These are phyloP conservation scores for Fusarium continuum DNA, from an alignment of 2,329 filamentous ascomycete genomes.

Conservation along the genomic window DNA sequence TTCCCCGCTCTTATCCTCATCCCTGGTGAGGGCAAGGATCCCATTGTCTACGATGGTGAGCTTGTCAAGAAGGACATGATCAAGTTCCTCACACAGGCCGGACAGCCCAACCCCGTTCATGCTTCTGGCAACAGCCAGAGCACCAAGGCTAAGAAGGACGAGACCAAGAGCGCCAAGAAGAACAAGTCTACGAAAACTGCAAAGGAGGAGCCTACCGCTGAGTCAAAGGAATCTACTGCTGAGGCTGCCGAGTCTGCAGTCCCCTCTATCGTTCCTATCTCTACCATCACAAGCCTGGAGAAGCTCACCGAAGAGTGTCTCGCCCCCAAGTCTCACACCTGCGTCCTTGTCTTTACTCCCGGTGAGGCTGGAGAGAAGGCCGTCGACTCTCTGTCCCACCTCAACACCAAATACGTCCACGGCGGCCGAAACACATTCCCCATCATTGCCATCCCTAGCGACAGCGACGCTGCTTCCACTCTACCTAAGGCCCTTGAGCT, in stretches of 20 bases:
- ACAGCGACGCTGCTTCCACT: constrained; percentile 55
- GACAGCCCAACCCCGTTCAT: constrained; percentile 79
- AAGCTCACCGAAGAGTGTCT: constrained; percentile 78
- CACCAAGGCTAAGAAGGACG: constrained; percentile 53
- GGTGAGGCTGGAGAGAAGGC: constrained; percentile 63
- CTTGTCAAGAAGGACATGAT: constrained; percentile 85
- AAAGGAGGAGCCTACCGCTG: constrained; percentile 43
- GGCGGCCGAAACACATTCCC: constrained; percentile 79
- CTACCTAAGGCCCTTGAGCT: constrained; percentile 64
- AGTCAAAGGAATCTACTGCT: constrained; percentile 36
- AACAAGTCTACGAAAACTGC: constrained; percentile 42
- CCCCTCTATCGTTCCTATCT: constrained; percentile 66
- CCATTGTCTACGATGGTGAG: constrained; percentile 80
- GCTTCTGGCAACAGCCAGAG: constrained; percentile 49
- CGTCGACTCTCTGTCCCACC: constrained; percentile 72
- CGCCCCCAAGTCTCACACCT: constrained; percentile 78
- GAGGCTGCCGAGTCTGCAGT: constrained; percentile 44
- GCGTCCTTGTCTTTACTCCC: constrained; percentile 79
- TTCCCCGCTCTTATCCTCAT: constrained; percentile 86
- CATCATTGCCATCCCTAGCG: constrained; percentile 76
- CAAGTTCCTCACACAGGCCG: constrained; percentile 82
- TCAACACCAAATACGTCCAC: constrained; percentile 78
- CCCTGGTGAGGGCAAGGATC: constrained; percentile 73
- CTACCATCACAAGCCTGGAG: constrained; percentile 68
- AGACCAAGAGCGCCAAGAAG: constrained; percentile 49